Percentiles rank a stretch among this genome's conserved stretches.
These are phyloP conservation scores for Dactylis glomerata DNA, from an alignment of 176 grass and related monocot species.

Conservation along the genomic window DNA sequence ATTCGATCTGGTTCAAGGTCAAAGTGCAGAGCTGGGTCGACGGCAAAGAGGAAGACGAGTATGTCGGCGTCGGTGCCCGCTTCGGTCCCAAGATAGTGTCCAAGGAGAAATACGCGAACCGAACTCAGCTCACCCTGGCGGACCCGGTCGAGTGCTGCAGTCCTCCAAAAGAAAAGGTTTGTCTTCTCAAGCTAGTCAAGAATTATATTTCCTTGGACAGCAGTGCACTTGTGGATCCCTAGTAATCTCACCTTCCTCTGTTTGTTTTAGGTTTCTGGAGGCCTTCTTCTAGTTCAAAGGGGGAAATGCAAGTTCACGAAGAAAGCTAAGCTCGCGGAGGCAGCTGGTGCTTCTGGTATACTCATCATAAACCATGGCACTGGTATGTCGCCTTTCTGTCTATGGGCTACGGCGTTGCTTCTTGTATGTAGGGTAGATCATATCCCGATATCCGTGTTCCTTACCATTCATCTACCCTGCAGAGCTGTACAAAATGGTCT, in stretches of 20 bases:
- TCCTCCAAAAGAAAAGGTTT: slow-evolving; percentile 48
- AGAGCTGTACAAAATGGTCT: slow-evolving; percentile 99
- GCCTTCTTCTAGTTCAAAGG: slow-evolving; percentile 72
- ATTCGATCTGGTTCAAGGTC: slow-evolving; percentile 42
- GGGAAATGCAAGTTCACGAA: slow-evolving; percentile 89
- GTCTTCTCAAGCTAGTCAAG: background rate
- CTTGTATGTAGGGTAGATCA: background rate
- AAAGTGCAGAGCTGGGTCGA: slow-evolving; percentile 97
- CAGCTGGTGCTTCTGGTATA: slow-evolving; percentile 88
- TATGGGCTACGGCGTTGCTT: background rate
- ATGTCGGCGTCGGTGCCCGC: slow-evolving; percentile 87
- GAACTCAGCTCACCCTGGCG: slow-evolving; percentile 57
- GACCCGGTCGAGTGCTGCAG: slow-evolving; percentile 80
- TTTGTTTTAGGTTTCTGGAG: slow-evolving; percentile 60
- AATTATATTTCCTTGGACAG: background rate
- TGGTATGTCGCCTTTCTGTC: slow-evolving; percentile 34
- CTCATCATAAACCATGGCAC: slow-evolving; percentile 86
- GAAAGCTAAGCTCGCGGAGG: slow-evolving; percentile 86
- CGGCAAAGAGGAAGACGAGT: slow-evolving; percentile 53
- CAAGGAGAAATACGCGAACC: slow-evolving; percentile 78
- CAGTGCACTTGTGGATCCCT: background rate
- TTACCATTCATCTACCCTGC: slow-evolving; percentile 22
- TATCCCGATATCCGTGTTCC: background rate
- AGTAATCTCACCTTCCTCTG: background rate
- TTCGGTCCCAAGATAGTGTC: slow-evolving; percentile 87